These are phyloP conservation scores for Phytopythium aichiense DNA, from an alignment of 352 stramenopile genomes.

Conservation along the genomic window DNA sequence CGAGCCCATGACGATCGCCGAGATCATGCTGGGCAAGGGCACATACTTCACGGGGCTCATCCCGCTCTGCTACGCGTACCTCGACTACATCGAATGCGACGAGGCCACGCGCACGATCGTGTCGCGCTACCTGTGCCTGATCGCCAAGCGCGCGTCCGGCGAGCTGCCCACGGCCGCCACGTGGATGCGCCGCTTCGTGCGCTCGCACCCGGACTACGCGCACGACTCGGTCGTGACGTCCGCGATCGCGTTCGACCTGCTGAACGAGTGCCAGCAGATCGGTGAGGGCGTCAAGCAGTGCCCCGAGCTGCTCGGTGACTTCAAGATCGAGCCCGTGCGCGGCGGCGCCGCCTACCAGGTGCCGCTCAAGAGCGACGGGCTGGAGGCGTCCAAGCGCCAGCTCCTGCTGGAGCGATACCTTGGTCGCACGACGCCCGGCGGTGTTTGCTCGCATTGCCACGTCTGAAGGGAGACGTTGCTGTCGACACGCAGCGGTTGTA, in stretches of 20 bases:
- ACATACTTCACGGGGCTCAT: constrained; percentile 97
- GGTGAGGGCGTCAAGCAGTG: constrained; percentile 91
- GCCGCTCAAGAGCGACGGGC: constrained; percentile 88
- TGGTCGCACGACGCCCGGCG: constrained; percentile 17
- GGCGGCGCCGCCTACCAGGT: constrained; percentile 90
- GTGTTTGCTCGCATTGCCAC: constrained; percentile 20
- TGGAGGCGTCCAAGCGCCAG: constrained; percentile 68
- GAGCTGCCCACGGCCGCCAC: constrained; percentile 95
- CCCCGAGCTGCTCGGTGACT: constrained; percentile 92
- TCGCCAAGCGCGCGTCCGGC: constrained; percentile 92
- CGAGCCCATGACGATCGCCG: constrained; percentile 97
- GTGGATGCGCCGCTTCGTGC: constrained; percentile 97
- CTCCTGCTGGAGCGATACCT: constrained; percentile 55
- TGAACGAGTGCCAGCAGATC: constrained; percentile 95
- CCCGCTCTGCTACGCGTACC: constrained; percentile 95
- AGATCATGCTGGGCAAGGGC: constrained; percentile 96
- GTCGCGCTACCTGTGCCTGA: constrained; percentile 84
- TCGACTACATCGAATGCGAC: constrained; percentile 98
- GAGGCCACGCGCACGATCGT: constrained; percentile 79
- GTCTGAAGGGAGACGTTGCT: background rate
- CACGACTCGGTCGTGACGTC: constrained; percentile 90
- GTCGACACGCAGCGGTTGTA: background rate
- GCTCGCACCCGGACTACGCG: constrained; percentile 92
- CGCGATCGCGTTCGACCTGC: constrained; percentile 91
- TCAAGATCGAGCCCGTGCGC: constrained; percentile 90